Conservation (phyloP, 2,329 filamentous ascomycete species). For the Cladosporium sp. region DNA sequence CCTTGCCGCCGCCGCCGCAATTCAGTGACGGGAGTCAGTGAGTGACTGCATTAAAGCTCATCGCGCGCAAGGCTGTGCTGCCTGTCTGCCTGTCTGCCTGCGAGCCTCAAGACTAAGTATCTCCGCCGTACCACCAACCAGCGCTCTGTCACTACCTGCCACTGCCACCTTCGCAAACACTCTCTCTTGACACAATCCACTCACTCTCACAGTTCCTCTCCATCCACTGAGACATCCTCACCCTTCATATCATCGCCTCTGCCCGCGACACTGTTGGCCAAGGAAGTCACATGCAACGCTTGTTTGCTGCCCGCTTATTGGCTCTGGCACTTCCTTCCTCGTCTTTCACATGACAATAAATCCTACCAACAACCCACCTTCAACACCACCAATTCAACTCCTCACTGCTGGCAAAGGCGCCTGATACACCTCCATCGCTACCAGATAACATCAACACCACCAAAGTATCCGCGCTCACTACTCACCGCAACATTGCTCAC, state of each 20-base stretch:
- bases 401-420: neutral
- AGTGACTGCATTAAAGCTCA: neutral
- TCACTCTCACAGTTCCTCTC: neutral
- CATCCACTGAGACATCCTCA: neutral
- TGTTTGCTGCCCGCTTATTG: neutral
- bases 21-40: no score
- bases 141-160: neutral
- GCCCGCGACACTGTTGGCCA: neutral
- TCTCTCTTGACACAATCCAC: neutral
- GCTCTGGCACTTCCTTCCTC: neutral
- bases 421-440: neutral
- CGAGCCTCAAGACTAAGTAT: slow-evolving; percentile 3
- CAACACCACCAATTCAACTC: neutral
- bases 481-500: neutral
- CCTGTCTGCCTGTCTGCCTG: neutral
- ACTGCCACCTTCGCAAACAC: neutral
- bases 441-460: neutral
- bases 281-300: neutral
- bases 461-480: neutral
- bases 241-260: neutral
- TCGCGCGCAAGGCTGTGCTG: neutral
- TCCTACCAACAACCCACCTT: neutral
- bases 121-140: neutral
- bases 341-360: slow-evolving; percentile 5
- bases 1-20: neutral